Evolutionary conservation across 2,329 filamentous ascomycete species (phyloP).

Genomic region (Sporothrix pseudoabietina): DNA sequence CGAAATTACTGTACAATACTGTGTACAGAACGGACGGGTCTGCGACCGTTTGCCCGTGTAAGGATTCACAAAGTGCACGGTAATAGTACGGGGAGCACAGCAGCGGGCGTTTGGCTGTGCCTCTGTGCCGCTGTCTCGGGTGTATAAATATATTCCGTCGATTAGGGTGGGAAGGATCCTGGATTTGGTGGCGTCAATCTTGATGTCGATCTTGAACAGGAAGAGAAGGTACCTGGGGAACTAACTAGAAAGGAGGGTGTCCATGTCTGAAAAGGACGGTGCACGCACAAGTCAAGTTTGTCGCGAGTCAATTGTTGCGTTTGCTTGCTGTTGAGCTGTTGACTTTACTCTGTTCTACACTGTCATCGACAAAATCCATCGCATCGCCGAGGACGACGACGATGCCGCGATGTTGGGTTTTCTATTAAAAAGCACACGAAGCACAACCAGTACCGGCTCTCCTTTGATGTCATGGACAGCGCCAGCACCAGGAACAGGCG

Average conservation of each 20-base stretch:
- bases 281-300: background rate
- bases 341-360: no score
- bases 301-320: background rate
- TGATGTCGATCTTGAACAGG: slow-evolving; percentile 10
- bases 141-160: no score
- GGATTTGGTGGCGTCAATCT: background rate
- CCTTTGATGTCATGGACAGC: background rate
- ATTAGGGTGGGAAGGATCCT: background rate
- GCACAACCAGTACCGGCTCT: background rate
- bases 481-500: background rate
- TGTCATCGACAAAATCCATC: no score
- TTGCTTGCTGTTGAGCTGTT: no score
- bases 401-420: no score
- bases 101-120: no score
- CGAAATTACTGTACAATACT: no score
- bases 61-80: background rate
- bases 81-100: no score
- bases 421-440: background rate
- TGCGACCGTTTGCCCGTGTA: background rate
- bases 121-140: no score
- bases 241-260: background rate
- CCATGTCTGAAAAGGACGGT: background rate
- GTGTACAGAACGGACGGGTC: no score
- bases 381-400: no score
- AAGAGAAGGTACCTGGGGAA: background rate